Conservation (phyloP, 2,329 filamentous ascomycete genomes). For the Trichoderma sp. region DNA sequence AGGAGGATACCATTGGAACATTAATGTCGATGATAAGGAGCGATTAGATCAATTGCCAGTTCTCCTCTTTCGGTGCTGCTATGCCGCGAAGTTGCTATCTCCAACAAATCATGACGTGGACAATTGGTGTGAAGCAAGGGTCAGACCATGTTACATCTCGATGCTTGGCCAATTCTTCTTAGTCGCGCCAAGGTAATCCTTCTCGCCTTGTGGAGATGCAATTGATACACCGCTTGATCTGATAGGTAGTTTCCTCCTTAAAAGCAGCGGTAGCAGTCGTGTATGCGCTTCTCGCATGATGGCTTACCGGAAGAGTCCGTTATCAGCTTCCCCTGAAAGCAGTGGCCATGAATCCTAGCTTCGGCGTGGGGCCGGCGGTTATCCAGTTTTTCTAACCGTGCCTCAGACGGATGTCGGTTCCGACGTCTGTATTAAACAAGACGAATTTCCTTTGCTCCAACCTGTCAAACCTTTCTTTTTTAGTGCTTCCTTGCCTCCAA, state of each 20-base stretch:
- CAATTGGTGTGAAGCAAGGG: background rate
- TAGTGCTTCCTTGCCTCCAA: background rate
- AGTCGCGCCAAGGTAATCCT: background rate
- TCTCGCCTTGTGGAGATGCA: background rate
- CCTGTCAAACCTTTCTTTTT: background rate
- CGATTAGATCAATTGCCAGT: background rate
- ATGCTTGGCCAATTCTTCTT: background rate
- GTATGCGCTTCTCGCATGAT: slow-evolving; percentile 4
- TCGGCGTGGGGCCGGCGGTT: slow-evolving; percentile 18
- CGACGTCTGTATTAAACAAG: slow-evolving; percentile 9
- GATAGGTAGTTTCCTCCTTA: background rate
- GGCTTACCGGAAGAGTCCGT: background rate
- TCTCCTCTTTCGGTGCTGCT: no score
- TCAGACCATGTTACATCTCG: background rate
- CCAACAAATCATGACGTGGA: background rate
- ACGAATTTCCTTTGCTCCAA: background rate
- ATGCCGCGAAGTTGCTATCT: background rate
- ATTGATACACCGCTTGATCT: background rate
- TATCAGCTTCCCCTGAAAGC: background rate
- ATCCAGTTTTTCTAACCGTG: slow-evolving; percentile 10
- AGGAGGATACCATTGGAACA: background rate
- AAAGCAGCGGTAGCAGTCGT: background rate
- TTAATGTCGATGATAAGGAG: background rate
- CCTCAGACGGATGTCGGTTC: slow-evolving; percentile 20
- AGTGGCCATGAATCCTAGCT: background rate